A percentile compares a stretch with the other conserved stretches of the same genome.
Evolutionary conservation across 1,284 basidiomycete genomes (phyloP).

Genomic region (Cystobasidium slooffiae): DNA sequence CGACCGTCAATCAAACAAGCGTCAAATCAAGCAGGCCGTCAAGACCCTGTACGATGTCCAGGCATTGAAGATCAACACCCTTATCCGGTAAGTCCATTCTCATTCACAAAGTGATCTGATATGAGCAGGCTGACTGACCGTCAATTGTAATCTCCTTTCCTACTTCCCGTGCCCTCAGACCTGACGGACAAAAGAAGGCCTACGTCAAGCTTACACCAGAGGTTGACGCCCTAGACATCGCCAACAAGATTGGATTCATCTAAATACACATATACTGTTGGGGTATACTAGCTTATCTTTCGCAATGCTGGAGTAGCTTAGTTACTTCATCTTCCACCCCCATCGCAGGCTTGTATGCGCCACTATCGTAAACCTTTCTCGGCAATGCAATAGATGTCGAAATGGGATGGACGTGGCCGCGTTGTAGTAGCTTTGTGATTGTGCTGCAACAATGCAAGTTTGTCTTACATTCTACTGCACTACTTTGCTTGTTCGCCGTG

Average conservation of each 20-base stretch:
- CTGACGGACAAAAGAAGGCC: conserved; percentile 99
- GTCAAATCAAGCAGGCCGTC: conserved; percentile 97
- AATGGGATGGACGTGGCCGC: neutral
- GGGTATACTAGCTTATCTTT: neutral
- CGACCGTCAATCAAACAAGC: conserved; percentile 94
- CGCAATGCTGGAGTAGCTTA: neutral
- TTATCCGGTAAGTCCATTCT: too few species aligned
- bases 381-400: neutral
- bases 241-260: conserved; percentile 95
- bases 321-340: too few species aligned
- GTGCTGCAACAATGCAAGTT: conserved; percentile 23
- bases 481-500: neutral
- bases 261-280: conserved; percentile 57
- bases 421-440: conserved; percentile 24
- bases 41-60: conserved; percentile 99
- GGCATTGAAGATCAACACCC: conserved; percentile 94
- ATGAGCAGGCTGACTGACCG: too few species aligned
- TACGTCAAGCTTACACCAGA: conserved; percentile 93
- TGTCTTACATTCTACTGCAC: neutral
- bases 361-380: neutral
- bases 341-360: neutral
- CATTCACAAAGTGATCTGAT: too few species aligned
- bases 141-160: too few species aligned
- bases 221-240: conserved; percentile 96
- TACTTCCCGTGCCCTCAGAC: conserved; percentile 62